phyloP scores from a whole-genome alignment of 78 protist genomes.

The Speleostelium caveatum region DNA sequence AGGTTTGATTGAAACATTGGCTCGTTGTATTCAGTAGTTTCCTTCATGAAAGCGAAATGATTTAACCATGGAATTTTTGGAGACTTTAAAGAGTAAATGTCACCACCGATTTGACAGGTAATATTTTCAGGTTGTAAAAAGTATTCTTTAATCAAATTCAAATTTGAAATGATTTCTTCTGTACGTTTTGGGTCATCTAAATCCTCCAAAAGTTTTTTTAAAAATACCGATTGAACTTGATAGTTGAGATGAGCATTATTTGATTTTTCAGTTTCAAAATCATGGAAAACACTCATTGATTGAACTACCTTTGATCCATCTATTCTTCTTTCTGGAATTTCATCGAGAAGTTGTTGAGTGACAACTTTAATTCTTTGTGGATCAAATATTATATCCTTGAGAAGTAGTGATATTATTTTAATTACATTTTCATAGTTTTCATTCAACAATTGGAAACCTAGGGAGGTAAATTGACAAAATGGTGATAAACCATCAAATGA shows the following conservation, averaged over 20 bases:
- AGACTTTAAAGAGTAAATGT: background rate
- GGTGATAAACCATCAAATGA: background rate
- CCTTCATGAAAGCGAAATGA: background rate
- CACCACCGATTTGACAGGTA: constrained; percentile 13
- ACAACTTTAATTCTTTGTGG: constrained; percentile 13
- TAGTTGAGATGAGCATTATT: constrained; percentile 1
- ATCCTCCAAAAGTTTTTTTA: background rate
- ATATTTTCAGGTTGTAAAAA: background rate
- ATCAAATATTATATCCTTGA: background rate
- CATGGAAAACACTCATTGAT: background rate
- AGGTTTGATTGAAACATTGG: background rate
- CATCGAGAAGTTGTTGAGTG: constrained; percentile 10
- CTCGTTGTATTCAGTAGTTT: background rate
- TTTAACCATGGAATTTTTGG: constrained; percentile 37
- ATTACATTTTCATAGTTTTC: constrained; percentile 7
- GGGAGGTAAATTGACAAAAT: background rate
- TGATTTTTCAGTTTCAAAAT: constrained; percentile 7
- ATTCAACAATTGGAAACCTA: background rate
- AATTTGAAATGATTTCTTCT: background rate
- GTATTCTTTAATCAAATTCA: constrained; percentile 6
- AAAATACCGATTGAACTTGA: background rate
- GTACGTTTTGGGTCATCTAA: background rate
- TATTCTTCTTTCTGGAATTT: constrained; percentile 6
- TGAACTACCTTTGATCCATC: background rate
- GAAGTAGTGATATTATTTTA: background rate